Conservation (phyloP, 768 basidiomycete genomes). For the Russula sp. region DNA sequence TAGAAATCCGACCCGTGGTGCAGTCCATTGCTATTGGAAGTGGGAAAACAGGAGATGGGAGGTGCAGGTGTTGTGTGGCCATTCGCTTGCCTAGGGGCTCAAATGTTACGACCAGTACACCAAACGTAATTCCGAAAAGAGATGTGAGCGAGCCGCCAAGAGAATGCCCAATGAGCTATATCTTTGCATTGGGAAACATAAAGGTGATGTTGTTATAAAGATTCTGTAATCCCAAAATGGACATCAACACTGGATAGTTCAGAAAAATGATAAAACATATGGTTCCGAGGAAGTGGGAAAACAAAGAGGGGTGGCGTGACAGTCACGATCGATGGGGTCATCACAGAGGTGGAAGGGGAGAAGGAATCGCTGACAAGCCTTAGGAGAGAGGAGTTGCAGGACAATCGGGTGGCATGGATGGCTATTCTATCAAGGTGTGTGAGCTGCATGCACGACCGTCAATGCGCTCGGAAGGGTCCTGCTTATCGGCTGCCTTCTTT, state of each 20-base stretch:
- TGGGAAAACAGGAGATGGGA: slow-evolving; percentile 72
- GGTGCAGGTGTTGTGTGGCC: slow-evolving; percentile 73
- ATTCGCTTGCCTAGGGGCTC: slow-evolving; percentile 71
- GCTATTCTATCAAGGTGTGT: slow-evolving; percentile 62
- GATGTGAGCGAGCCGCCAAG: slow-evolving; percentile 88
- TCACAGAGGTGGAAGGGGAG: slow-evolving; percentile 56
- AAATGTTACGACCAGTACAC: slow-evolving; percentile 87
- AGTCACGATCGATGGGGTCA: slow-evolving; percentile 44
- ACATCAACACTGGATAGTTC: no score
- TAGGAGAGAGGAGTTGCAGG: slow-evolving; percentile 73
- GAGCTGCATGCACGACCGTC: slow-evolving; percentile 21
- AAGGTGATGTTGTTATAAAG: slow-evolving; percentile 89
- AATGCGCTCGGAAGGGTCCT: slow-evolving; percentile 56
- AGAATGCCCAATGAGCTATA: slow-evolving; percentile 86
- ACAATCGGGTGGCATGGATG: slow-evolving; percentile 66
- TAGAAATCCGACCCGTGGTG: slow-evolving; percentile 50
- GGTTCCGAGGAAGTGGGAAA: slow-evolving; percentile 62
- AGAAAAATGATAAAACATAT: slow-evolving; percentile 44
- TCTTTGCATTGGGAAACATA: slow-evolving; percentile 84
- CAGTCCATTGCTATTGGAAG: slow-evolving; percentile 22
- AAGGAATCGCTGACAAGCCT: slow-evolving; percentile 73
- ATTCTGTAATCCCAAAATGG: slow-evolving; percentile 50
- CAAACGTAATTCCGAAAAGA: slow-evolving; percentile 84
- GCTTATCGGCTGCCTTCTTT: slow-evolving; percentile 68
- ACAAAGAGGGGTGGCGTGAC: slow-evolving; percentile 36